Conservation (phyloP, 345 rosid genomes). For the Populus nigra region DNA sequence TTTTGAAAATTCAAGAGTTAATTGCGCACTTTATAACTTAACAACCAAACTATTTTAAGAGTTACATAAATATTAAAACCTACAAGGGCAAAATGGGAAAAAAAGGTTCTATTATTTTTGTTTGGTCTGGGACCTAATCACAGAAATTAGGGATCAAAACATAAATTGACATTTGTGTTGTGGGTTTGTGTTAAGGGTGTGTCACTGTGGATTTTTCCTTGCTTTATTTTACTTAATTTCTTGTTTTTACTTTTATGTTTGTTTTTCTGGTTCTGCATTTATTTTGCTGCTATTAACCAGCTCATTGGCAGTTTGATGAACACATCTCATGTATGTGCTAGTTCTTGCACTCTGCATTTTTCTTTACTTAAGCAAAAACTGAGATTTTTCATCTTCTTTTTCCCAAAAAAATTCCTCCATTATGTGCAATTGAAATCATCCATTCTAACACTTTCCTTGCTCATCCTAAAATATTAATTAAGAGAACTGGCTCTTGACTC, state of each 20-base stretch:
- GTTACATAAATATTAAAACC: too few species aligned
- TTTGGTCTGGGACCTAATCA: too few species aligned
- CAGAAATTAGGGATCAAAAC: too few species aligned
- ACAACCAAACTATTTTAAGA: too few species aligned
- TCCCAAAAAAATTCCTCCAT: too few species aligned
- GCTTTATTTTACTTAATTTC: background rate
- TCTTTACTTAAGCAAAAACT: background rate
- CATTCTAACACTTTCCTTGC: background rate
- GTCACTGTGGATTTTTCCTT: background rate
- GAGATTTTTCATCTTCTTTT: background rate
- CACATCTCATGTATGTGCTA: background rate
- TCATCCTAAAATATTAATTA: background rate
- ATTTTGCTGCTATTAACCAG: background rate
- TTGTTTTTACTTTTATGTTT: background rate
- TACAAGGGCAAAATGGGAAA: too few species aligned
- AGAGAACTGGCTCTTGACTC: background rate
- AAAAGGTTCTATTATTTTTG: too few species aligned
- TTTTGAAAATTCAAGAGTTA: too few species aligned
- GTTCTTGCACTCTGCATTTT: background rate
- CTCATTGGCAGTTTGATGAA: background rate
- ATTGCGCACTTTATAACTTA: too few species aligned
- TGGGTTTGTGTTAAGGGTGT: too few species aligned
- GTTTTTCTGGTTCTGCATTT: background rate
- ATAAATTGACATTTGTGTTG: too few species aligned
- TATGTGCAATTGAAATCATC: background rate